Evolutionary conservation across 139 green algal genomes (phyloP).

Genomic region (Pleodorina starrii): DNA sequence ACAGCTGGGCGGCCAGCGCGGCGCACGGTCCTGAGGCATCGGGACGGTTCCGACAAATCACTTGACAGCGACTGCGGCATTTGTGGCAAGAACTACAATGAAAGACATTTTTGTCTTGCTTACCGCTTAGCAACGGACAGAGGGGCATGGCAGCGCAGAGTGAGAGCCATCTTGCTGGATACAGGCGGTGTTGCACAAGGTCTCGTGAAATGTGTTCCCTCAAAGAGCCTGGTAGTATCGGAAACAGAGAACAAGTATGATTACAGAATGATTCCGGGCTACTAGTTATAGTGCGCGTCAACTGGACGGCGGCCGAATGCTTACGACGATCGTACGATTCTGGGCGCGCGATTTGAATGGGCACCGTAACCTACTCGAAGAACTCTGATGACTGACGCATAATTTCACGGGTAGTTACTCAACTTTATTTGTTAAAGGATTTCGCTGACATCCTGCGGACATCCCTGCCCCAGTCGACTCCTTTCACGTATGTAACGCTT

Average conservation of each 20-base stretch:
- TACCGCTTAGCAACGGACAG: constrained; percentile 5
- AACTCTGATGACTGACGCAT: too few species aligned
- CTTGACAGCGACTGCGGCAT: background rate
- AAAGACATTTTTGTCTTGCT: background rate
- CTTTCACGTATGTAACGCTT: too few species aligned
- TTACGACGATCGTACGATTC: background rate
- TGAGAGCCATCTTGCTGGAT: constrained; percentile 2
- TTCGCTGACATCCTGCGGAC: too few species aligned
- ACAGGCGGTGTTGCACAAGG: background rate
- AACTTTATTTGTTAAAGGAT: too few species aligned
- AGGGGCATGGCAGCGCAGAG: background rate
- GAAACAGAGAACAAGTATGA: background rate
- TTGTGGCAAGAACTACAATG: background rate
- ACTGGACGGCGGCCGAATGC: background rate
- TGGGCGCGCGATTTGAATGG: constrained; percentile 9
- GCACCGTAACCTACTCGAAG: too few species aligned
- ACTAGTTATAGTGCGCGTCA: background rate
- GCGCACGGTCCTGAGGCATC: background rate
- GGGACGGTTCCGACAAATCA: background rate
- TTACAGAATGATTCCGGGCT: background rate
- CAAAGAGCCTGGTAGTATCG: background rate
- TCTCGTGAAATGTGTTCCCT: background rate
- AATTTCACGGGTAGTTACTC: too few species aligned
- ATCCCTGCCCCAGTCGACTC: too few species aligned
- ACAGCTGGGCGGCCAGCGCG: background rate